These are phyloP conservation scores for Suillus weaverae DNA, from an alignment of 768 basidiomycete species.

Conservation along the genomic window DNA sequence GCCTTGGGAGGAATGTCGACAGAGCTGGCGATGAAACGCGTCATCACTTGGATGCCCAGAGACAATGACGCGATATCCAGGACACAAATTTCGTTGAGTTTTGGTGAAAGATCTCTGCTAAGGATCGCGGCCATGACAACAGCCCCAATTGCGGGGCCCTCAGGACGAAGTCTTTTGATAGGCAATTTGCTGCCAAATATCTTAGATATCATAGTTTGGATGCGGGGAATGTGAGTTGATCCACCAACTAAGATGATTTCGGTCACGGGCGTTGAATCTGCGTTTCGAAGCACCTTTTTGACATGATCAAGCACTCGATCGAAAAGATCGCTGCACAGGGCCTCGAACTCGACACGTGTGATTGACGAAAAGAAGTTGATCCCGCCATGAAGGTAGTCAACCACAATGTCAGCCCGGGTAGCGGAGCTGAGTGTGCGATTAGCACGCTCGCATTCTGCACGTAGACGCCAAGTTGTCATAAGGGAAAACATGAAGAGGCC, in stretches of 20 bases:
- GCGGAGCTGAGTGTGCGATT: conserved; percentile 98
- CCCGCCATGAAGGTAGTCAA: conserved; percentile 96
- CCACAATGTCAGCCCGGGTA: conserved; percentile 94
- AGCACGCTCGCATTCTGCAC: conserved; percentile 96
- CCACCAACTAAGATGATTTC: conserved; percentile 98
- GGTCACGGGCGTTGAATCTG: conserved; percentile 92
- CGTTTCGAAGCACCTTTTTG: conserved; percentile 97
- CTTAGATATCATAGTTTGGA: conserved; percentile 95
- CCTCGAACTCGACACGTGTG: conserved; percentile 97
- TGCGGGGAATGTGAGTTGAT: conserved; percentile 96
- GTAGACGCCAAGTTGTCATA: conserved; percentile 81
- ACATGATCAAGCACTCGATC: conserved; percentile 90
- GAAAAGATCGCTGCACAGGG: conserved; percentile 94
- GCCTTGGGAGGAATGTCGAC: conserved; percentile 98
- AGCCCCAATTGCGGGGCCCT: conserved; percentile 97
- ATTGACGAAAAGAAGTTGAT: conserved; percentile 98
- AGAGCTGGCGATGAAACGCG: conserved; percentile 96
- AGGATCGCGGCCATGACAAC: conserved; percentile 74
- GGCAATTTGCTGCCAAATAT: conserved; percentile 99
- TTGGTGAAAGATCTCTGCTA: conserved; percentile 95
- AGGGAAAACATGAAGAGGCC: not conserved
- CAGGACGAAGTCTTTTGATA: conserved; percentile 98
- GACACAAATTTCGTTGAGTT: conserved; percentile 92
- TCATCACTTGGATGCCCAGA: conserved; percentile 98
- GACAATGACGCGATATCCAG: conserved; percentile 91